A percentile compares a stretch with the other conserved stretches of the same genome.
phyloP scores from a whole-genome alignment of 1,139 yeast genomes.

The Geotrichum europaeum region DNA sequence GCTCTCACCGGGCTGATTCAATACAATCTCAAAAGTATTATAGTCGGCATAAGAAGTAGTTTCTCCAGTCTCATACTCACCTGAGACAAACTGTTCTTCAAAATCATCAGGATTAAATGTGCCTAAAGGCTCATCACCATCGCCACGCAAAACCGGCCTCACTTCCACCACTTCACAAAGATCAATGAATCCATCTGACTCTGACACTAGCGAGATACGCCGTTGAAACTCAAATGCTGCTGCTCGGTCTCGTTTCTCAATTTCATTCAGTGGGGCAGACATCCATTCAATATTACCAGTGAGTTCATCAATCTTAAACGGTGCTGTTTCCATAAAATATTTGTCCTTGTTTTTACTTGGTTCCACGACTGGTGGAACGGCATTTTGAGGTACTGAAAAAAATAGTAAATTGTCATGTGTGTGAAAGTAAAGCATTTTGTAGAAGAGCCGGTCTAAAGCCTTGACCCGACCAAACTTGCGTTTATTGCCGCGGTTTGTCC shows the following conservation, averaged over 20 bases:
- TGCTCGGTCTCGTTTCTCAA: slow-evolving; percentile 40
- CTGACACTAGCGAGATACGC: slow-evolving; percentile 48
- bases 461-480: slow-evolving; percentile 29
- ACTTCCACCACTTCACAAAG: slow-evolving; percentile 45
- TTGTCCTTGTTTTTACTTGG: not conserved
- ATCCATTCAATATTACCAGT: not conserved
- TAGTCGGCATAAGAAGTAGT: slow-evolving; percentile 11
- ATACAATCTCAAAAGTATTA: slow-evolving; percentile 48
- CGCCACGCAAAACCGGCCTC: slow-evolving; percentile 13
- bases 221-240: slow-evolving; percentile 64
- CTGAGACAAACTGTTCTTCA: not conserved
- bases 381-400: slow-evolving; percentile 49
- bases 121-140: not conserved
- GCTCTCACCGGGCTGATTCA: slow-evolving; percentile 39
- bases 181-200: slow-evolving; percentile 59
- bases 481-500: slow-evolving; percentile 41
- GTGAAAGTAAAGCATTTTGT: slow-evolving; percentile 55
- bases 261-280: not conserved
- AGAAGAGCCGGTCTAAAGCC: slow-evolving; percentile 38
- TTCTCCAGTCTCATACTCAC: not conserved
- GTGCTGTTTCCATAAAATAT: slow-evolving; percentile 1
- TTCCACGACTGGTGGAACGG: slow-evolving; percentile 48
- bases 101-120: not conserved
- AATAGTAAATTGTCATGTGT: slow-evolving; percentile 58
- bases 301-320: not conserved